Evolutionary conservation across 2,329 filamentous ascomycete genomes (phyloP).

Genomic region (Dryadomyces sulphureus): DNA sequence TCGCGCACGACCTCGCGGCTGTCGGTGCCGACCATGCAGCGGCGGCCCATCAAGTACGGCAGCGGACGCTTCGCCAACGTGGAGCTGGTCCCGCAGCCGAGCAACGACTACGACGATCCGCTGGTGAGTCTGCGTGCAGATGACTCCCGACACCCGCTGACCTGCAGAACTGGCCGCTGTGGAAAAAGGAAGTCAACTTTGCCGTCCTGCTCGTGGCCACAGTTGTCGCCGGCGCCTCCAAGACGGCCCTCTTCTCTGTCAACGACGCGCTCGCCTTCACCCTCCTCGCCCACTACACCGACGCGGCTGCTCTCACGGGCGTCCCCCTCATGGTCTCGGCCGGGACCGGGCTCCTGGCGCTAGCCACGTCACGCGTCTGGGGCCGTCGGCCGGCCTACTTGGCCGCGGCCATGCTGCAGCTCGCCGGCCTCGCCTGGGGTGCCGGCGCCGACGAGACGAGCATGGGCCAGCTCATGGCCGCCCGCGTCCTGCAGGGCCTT

Average conservation of each 20-base stretch:
- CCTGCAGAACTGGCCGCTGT: slow-evolving; percentile 33
- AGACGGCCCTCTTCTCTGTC: slow-evolving; percentile 36
- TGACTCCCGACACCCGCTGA: slow-evolving; percentile 36
- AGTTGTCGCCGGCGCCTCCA: slow-evolving; percentile 33
- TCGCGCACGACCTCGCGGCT: not conserved
- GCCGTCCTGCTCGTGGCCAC: slow-evolving; percentile 30
- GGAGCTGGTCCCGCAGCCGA: slow-evolving; percentile 40
- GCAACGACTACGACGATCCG: slow-evolving; percentile 37
- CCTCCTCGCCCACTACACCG: slow-evolving; percentile 30
- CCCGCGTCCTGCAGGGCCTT: slow-evolving; percentile 38
- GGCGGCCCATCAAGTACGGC: slow-evolving; percentile 3
- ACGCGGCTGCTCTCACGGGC: slow-evolving; percentile 34
- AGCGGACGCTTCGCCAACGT: slow-evolving; percentile 19
- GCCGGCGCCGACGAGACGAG: slow-evolving; percentile 15
- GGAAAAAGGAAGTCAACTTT: slow-evolving; percentile 38
- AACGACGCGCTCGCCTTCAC: slow-evolving; percentile 27
- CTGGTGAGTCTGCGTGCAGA: slow-evolving; percentile 42
- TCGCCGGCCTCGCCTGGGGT: slow-evolving; percentile 36
- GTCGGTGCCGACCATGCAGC: not conserved
- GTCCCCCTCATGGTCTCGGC: slow-evolving; percentile 36
- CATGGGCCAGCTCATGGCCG: slow-evolving; percentile 32
- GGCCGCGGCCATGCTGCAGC: slow-evolving; percentile 26
- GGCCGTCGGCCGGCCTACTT: slow-evolving; percentile 42
- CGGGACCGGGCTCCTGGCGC: slow-evolving; percentile 26
- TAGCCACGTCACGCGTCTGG: slow-evolving; percentile 27